These are phyloP conservation scores for Calonectria henricotiae DNA, from an alignment of 2,329 filamentous ascomycete species.

Conservation along the genomic window DNA sequence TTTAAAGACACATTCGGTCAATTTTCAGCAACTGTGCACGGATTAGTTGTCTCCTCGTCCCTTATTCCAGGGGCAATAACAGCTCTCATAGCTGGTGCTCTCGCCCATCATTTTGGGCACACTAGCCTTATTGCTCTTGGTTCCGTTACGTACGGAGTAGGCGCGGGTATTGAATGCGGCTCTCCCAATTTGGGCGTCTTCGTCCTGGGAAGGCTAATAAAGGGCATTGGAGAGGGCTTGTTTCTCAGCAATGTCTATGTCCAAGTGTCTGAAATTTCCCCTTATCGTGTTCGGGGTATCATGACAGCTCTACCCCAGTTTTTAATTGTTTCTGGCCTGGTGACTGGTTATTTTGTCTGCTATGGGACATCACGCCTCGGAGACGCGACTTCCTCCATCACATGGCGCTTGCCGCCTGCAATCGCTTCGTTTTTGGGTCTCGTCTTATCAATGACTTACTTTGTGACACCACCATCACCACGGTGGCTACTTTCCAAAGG, in stretches of 20 bases:
- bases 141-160: slow-evolving; percentile 68
- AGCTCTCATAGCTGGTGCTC: slow-evolving; percentile 71
- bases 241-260: slow-evolving; percentile 69
- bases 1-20: slow-evolving; percentile 69
- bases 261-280: slow-evolving; percentile 75
- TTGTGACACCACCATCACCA: slow-evolving; percentile 68
- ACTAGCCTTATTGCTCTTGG: slow-evolving; percentile 69
- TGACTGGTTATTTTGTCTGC: slow-evolving; percentile 73
- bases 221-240: slow-evolving; percentile 73
- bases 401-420: slow-evolving; percentile 72
- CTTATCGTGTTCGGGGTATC: slow-evolving; percentile 66
- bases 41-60: slow-evolving; percentile 74
- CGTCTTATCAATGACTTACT: slow-evolving; percentile 52
- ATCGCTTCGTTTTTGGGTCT: slow-evolving; percentile 57
- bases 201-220: slow-evolving; percentile 70
- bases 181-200: slow-evolving; percentile 65
- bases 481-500: slow-evolving; percentile 69
- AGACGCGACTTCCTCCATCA: slow-evolving; percentile 59
- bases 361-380: slow-evolving; percentile 69
- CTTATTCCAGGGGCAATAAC: slow-evolving; percentile 74
- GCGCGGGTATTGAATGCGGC: slow-evolving; percentile 63
- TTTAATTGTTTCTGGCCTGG: slow-evolving; percentile 67
- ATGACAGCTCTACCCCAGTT: slow-evolving; percentile 71
- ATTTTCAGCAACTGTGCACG: slow-evolving; percentile 71
- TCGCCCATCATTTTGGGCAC: slow-evolving; percentile 71